Evolutionary conservation across 805 yeast species (phyloP).

Genomic region (Lachancea meyersii): DNA sequence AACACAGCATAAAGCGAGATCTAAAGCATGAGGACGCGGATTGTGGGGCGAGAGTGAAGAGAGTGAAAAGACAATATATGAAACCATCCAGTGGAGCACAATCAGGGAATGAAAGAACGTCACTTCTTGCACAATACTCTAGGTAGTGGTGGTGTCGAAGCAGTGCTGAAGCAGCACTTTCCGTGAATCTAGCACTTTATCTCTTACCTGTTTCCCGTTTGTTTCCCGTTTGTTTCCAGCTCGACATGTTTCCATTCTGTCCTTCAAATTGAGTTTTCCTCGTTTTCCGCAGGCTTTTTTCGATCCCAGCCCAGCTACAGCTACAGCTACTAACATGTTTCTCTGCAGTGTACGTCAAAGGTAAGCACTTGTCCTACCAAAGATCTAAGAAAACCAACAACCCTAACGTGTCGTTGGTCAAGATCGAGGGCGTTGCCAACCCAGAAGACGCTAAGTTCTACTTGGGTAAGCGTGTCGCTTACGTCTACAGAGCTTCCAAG

Average conservation of each 20-base stretch:
- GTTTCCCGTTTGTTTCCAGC: not conserved
- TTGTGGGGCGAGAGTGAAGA: not conserved
- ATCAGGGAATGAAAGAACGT: too few relatives aligned
- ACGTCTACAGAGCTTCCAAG: conserved; percentile 98
- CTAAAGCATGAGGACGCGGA: not conserved
- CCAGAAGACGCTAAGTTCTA: conserved; percentile 97
- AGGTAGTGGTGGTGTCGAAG: too few relatives aligned
- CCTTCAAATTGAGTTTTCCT: not conserved
- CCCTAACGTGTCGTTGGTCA: conserved; percentile 95
- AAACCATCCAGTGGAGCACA: too few relatives aligned
- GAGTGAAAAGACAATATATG: not conserved
- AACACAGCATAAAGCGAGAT: not conserved
- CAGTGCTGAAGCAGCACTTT: too few relatives aligned
- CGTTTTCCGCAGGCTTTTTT: too few relatives aligned
- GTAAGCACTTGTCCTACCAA: conserved; percentile 99
- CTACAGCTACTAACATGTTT: conserved; percentile 4
- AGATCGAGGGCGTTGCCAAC: conserved; percentile 91
- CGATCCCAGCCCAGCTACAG: not conserved
- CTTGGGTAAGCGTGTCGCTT: conserved; percentile 99
- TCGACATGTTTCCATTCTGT: not conserved
- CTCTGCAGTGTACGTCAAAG: conserved; percentile 92
- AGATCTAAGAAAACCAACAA: conserved; percentile 97
- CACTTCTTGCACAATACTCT: too few relatives aligned
- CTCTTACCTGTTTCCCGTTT: not conserved
- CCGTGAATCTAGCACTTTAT: too few relatives aligned